Evolutionary conservation across 2,329 filamentous ascomycete species (phyloP).

Genomic region (Verticillium zaregamsianum): DNA sequence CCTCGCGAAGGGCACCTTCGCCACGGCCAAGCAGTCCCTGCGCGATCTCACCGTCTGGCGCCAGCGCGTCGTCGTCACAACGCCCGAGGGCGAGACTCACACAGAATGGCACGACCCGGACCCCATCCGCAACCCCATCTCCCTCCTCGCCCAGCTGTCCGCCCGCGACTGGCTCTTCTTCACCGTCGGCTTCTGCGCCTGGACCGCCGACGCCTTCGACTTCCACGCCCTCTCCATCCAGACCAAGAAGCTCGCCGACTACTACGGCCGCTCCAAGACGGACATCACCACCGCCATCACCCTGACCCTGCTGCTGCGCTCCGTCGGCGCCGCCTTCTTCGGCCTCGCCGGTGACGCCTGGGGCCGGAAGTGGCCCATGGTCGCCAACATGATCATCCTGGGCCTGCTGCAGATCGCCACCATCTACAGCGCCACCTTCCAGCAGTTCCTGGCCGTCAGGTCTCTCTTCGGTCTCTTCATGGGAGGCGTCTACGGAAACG

Average conservation of each 20-base stretch:
- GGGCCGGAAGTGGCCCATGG: slow-evolving; percentile 81
- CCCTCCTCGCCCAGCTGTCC: slow-evolving; percentile 59
- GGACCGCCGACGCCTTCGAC: slow-evolving; percentile 81
- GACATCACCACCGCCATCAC: slow-evolving; percentile 72
- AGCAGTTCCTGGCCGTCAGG: slow-evolving; percentile 70
- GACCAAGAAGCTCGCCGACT: slow-evolving; percentile 61
- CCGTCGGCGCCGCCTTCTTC: slow-evolving; percentile 70
- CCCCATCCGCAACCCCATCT: slow-evolving; percentile 66
- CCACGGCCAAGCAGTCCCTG: slow-evolving; percentile 61
- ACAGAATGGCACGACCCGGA: slow-evolving; percentile 67
- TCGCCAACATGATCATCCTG: slow-evolving; percentile 71
- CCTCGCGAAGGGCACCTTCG: slow-evolving; percentile 58
- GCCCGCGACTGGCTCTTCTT: slow-evolving; percentile 71
- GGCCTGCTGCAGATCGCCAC: slow-evolving; percentile 68
- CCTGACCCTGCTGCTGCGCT: slow-evolving; percentile 69
- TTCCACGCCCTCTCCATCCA: slow-evolving; percentile 80
- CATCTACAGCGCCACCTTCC: slow-evolving; percentile 69
- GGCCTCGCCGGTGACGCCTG: slow-evolving; percentile 75
- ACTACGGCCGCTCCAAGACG: slow-evolving; percentile 51
- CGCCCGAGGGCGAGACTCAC: slow-evolving; percentile 59
- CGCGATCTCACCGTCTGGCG: slow-evolving; percentile 69
- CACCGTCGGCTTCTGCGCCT: slow-evolving; percentile 67
- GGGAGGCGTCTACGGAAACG: slow-evolving; percentile 77
- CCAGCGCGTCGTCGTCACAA: slow-evolving; percentile 64
- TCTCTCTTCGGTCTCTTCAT: slow-evolving; percentile 74